phyloP scores from a whole-genome alignment of 2,329 filamentous ascomycete species.

The Colletotrichum orbiculare region DNA sequence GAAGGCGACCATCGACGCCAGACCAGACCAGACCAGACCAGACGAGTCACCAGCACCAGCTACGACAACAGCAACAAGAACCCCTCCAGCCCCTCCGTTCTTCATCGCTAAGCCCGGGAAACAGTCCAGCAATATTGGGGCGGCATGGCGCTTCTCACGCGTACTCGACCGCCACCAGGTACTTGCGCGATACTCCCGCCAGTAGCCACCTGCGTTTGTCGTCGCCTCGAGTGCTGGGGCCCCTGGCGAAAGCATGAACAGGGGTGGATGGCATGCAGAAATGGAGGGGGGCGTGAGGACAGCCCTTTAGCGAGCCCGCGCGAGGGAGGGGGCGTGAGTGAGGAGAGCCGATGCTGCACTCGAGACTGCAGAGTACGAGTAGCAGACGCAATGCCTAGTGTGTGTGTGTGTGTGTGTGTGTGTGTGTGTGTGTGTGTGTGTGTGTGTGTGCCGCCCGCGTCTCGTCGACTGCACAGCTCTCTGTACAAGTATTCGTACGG shows the following conservation, averaged over 20 bases:
- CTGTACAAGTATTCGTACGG: background rate
- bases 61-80: too few relatives aligned
- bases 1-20: too few relatives aligned
- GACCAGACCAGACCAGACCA: too few relatives aligned
- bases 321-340: background rate
- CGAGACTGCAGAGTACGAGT: background rate
- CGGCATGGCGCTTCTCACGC: conserved; percentile 43
- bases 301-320: conserved; percentile 22
- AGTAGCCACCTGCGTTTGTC: conserved; percentile 31
- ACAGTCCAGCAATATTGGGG: conserved; percentile 39
- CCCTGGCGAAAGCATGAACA: conserved; percentile 31
- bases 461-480: background rate
- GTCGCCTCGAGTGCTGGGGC: conserved; percentile 22
- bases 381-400: too few relatives aligned
- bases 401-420: too few relatives aligned
- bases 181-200: conserved; percentile 34
- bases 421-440: too few relatives aligned
- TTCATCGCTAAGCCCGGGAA: conserved; percentile 43
- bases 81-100: conserved; percentile 7
- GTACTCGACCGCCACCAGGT: conserved; percentile 30
- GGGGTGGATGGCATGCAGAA: conserved; percentile 33
- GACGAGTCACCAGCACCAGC: too few relatives aligned
- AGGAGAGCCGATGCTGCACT: background rate
- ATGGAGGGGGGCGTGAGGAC: conserved; percentile 29
- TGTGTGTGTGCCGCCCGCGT: too few relatives aligned